Base-by-base conservation (phyloP, 768 basidiomycete genomes). In the Lactarius akahatsu region DNA sequence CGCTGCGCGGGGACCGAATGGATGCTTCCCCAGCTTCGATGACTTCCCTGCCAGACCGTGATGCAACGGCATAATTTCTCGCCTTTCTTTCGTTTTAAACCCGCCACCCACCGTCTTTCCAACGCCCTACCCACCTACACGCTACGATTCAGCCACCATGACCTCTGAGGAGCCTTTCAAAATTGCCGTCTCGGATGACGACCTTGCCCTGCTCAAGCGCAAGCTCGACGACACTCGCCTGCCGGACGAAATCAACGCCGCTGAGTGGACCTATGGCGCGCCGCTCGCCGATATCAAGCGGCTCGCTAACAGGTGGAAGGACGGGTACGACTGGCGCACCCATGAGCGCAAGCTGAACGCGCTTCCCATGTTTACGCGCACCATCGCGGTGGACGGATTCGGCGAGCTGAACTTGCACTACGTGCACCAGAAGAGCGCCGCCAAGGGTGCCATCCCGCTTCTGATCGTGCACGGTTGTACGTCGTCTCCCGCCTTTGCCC, bases 391-490 rank as follows among this genome's bases (percentile, higher is more conserved):
- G 15, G 40, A 40, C 5, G 40, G 40, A 4, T 40, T 40, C 15
- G 40, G 15, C 15, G 40, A 40, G 4, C 40, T 40, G 40, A 16
- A 11, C 40, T 2, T 40, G 40, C 40, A 40, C 15, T 40, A 38
- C 13, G 36, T 38, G 36, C 36, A 38, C 36, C 10, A 38, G 36
- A 11, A 40, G 71, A 85, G 84, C 66, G 63, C 41, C 10, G 58
- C 63, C 32, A 64, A 65, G 32, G 43, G 73, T 20, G 36, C 36
- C 13, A 82, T 86, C 38, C 84, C 86, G 2, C 69, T 87, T 34
- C 72, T 86, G 38, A 86, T 82, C 59, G 80, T 85, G 34, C 85
- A 86, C 63, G 86, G 86, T 57, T 86, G 85, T 77, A 62, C 28
- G 77, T 75, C 20, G 26, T 18, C 30, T 36, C 38, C 5, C 36